These are phyloP conservation scores for Acer saccharum DNA, from an alignment of 345 rosid genomes.

Conservation along the genomic window DNA sequence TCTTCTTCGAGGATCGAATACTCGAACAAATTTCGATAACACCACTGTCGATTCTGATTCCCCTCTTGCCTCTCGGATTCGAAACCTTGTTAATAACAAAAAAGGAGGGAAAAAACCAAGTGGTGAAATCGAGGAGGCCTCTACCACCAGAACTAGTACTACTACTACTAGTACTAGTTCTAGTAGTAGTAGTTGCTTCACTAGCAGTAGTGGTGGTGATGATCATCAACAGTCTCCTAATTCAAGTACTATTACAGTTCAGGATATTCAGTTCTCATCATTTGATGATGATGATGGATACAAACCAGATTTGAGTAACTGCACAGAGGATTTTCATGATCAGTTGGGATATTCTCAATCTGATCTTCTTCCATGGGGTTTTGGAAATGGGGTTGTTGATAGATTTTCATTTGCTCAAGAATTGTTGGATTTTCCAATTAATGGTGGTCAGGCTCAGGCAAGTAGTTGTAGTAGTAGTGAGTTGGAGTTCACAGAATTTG, in stretches of 20 bases:
- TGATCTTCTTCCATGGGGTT: conserved; percentile 29
- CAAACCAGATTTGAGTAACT: conserved; percentile 60
- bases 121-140: conserved; percentile 8
- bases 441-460: conserved; percentile 9
- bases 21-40: conserved; percentile 71
- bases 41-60: conserved; percentile 55
- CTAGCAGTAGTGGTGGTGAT: conserved; percentile 20
- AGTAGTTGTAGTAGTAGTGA: not conserved
- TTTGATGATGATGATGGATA: conserved; percentile 57
- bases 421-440: conserved; percentile 44
- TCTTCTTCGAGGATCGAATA: conserved; percentile 76
- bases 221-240: conserved; percentile 6
- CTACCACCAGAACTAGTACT: conserved; percentile 18
- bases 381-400: conserved; percentile 35
- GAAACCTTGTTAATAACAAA: conserved; percentile 53
- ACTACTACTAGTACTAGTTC: conserved; percentile 12
- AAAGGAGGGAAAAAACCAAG: conserved; percentile 28
- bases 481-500: conserved; percentile 55
- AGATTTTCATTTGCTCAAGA: conserved; percentile 50
- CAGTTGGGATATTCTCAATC: conserved; percentile 31
- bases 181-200: conserved; percentile 23
- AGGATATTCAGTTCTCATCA: conserved; percentile 22
- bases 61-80: conserved; percentile 65
- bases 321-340: conserved; percentile 26
- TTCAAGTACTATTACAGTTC: conserved; percentile 16